These are phyloP conservation scores for Heteromeles arbutifolia DNA, from an alignment of 306 rosid genomes.

Conservation along the genomic window DNA sequence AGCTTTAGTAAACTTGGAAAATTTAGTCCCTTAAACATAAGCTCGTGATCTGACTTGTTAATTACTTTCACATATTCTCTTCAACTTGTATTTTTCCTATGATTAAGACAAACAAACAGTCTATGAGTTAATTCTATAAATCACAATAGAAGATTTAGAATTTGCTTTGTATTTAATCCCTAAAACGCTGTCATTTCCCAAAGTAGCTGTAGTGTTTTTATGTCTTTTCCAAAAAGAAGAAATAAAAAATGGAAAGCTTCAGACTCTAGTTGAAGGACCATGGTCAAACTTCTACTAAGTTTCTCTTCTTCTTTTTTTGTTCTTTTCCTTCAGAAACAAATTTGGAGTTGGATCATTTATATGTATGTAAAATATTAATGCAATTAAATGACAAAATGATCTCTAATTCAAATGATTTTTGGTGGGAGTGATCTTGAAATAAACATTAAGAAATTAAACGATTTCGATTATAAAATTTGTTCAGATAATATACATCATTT, in stretches of 20 bases:
- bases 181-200: background rate
- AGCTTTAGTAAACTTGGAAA: background rate
- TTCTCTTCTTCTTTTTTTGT: background rate
- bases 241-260: background rate
- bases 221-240: background rate
- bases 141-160: background rate
- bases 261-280: background rate
- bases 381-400: background rate
- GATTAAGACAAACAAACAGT: background rate
- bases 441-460: too few species aligned
- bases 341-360: background rate
- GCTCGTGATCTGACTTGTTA: background rate
- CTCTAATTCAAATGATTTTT: too few species aligned
- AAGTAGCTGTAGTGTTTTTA: background rate
- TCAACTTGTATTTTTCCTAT: background rate
- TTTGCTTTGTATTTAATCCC: background rate
- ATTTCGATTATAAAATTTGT: too few species aligned
- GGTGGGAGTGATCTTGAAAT: too few species aligned
- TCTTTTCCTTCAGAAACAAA: background rate
- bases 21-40: background rate
- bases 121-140: background rate
- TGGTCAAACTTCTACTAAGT: background rate
- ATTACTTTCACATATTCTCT: background rate
- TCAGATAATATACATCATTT: too few species aligned
- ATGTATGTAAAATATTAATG: background rate